Evolutionary conservation across 805 yeast genomes (phyloP), one percentile per base, ranked within the genome.

Genomic region (Metschnikowia reukaufii): DNA sequence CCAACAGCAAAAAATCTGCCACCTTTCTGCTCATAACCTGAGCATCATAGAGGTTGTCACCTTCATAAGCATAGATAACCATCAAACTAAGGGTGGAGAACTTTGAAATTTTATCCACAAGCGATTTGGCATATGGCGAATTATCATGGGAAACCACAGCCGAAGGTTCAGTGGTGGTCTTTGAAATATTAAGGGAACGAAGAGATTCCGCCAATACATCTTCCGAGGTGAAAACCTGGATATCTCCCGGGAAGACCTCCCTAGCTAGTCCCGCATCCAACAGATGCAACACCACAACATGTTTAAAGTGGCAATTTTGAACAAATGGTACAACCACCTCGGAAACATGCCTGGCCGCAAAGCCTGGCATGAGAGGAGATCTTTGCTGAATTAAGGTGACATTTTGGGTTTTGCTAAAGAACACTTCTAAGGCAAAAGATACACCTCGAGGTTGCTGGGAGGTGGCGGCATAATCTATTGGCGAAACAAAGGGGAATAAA

Each of bases 11-110:
- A 16, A 68, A 50, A 4, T 65, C 54, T 5, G 62, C 53, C 2
- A 74, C 61, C 27, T 64, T 62, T 10, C 52, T 51, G 2, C 86
- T 82, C 50, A 85, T 64, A 8, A 60, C 51, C 36, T 70, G 70
- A 6, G 95, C 94, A 62, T 90, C 96, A 17, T 64, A 60, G 23
- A 83, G 77, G 63, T 92, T 92, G 64, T 91, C 97, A 29, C 98
- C 97, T 62, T 91, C 97, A 64, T 88, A 89, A 1, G 85, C 95
- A 61, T 76, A 83, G 15, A 79, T 71, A 9, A 79, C 78, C n/a
- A 79, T 50, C 4, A 77, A 75, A n/a, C 59, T 63, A 17, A 73
- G 61, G 7, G 59, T 57, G 43, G 60, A 31, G 23, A 47, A 16
- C 32, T 38, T 33, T 7, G 37, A 50, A 6, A 50, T n/a, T 4